phyloP scores from a whole-genome alignment of 208 protist species.

The Trypanosomatidae sp. region DNA sequence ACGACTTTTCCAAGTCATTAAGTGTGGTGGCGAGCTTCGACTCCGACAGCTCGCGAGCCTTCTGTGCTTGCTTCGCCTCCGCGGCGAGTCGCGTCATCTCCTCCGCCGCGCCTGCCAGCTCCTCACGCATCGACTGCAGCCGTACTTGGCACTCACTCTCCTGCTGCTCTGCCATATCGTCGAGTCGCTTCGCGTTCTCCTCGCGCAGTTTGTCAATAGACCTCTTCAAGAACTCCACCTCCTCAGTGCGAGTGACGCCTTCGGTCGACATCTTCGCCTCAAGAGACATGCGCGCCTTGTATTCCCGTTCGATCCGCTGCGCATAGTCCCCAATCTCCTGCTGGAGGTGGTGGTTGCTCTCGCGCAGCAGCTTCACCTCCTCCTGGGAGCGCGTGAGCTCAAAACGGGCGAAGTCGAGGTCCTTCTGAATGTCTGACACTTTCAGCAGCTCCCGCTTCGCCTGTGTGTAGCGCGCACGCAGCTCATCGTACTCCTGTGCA shows the following conservation, averaged over 20 bases:
- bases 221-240: conserved; percentile 63
- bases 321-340: conserved; percentile 56
- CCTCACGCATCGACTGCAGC: conserved; percentile 59
- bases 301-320: conserved; percentile 47
- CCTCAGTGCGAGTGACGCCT: conserved; percentile 32
- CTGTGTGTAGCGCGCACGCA: conserved; percentile 68
- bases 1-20: conserved; percentile 25
- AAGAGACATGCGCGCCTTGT: conserved; percentile 42
- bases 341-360: conserved; percentile 45
- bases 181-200: conserved; percentile 48
- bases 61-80: conserved; percentile 25
- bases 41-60: conserved; percentile 23
- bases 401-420: conserved; percentile 76
- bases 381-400: conserved; percentile 71
- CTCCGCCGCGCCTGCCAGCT: conserved; percentile 39
- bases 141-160: conserved; percentile 54
- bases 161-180: conserved; percentile 59
- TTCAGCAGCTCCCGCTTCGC: conserved; percentile 77
- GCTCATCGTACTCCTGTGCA: conserved; percentile 81
- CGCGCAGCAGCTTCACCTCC: conserved; percentile 56
- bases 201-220: conserved; percentile 64
- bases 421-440: conserved; percentile 69
- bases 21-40: conserved; percentile 14
- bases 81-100: conserved; percentile 34
- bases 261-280: conserved; percentile 38